Base-by-base conservation (phyloP, 1,284 basidiomycete genomes). In the Chondrostereum purpureum region DNA sequence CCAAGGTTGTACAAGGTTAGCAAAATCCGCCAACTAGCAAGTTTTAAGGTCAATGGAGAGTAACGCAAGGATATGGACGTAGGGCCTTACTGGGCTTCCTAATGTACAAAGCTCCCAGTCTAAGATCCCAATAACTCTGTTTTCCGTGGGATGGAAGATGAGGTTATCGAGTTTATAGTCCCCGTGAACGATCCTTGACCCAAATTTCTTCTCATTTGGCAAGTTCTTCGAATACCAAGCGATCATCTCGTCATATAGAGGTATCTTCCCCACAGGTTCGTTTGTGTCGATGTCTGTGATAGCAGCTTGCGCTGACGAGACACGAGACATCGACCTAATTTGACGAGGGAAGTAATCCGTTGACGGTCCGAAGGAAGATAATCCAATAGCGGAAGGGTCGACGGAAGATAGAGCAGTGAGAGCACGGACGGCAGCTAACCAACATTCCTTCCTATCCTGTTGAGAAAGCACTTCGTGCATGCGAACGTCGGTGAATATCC, bases 111-210 rank as follows among this genome's bases (percentile, higher is more conserved):
- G 68, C 60, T 98, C 94, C 94, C 94, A 98, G 62, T 98, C 94
- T 40, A 98, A 68, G 36, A 98, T 92, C 2, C 91, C 94, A 55
- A 98, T 93, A 1, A 98, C 92, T 38, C 80, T 72, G 48, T 93
- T 90, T 65, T 96, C 85, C 2, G 85, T 92, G 0, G 89, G 88
- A 59, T 97, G 93, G 66, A 93, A 98, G 50, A 98, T 79, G 54
- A 98, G 63, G 61, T 98, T 99, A 64, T 99, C 94, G 17, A 96
- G 75, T 66, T 99, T 99, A 63, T 92, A 98, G 64, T 98, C 94
- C 17, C 95, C 94, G 60, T 98, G 94, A 3, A 96, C 90, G 51
- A 95, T 81, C 27, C 88, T 78, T 43, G 80, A 69, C 1, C 85
- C 85, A 12, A 72, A 73, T 64, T 82, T 81, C 53, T 70, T 75